Percentiles rank a stretch among this genome's conserved stretches.
phyloP scores from a whole-genome alignment of 164 flowering plant genomes.

The Houttuynia cordata region DNA sequence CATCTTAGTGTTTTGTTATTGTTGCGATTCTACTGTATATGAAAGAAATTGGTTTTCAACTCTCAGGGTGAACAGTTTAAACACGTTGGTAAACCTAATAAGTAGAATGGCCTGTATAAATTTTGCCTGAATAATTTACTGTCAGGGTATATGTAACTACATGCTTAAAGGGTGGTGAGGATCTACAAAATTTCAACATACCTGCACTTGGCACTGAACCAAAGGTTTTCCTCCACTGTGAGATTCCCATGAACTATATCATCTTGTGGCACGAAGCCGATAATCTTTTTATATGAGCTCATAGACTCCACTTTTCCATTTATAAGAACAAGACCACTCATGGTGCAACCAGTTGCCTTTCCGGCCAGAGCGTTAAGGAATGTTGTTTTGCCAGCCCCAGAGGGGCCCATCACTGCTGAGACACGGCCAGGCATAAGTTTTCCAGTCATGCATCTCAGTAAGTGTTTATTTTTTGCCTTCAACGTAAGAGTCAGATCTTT shows the following conservation, averaged over 20 bases:
- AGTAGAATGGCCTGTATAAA: too few relatives aligned
- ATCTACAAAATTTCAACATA: slow-evolving; percentile 13
- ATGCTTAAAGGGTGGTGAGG: too few relatives aligned
- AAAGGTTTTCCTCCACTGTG: slow-evolving; percentile 94
- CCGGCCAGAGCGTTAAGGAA: slow-evolving; percentile 93
- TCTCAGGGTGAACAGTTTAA: not conserved
- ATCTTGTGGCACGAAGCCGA: slow-evolving; percentile 98
- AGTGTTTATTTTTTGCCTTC: slow-evolving; percentile 66
- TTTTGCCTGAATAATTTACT: too few relatives aligned
- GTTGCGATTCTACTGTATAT: not conserved
- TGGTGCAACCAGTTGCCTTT: slow-evolving; percentile 58
- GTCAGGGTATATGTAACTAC: too few relatives aligned
- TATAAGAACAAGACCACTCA: slow-evolving; percentile 59
- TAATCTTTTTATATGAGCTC: slow-evolving; percentile 75
- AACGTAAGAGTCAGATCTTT: slow-evolving; percentile 87
- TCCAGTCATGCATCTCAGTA: slow-evolving; percentile 83
- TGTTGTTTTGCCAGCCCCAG: slow-evolving; percentile 99
- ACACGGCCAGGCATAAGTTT: slow-evolving; percentile 84
- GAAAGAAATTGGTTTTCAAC: not conserved
- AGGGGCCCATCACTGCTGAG: slow-evolving; percentile 99
- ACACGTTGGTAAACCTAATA: not conserved
- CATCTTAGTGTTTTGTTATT: not conserved
- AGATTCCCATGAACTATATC: slow-evolving; percentile 98
- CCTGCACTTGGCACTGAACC: slow-evolving; percentile 98
- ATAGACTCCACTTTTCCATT: slow-evolving; percentile 76